phyloP scores from a whole-genome alignment of 495 filamentous ascomycete species.

The Tuber indicum region DNA sequence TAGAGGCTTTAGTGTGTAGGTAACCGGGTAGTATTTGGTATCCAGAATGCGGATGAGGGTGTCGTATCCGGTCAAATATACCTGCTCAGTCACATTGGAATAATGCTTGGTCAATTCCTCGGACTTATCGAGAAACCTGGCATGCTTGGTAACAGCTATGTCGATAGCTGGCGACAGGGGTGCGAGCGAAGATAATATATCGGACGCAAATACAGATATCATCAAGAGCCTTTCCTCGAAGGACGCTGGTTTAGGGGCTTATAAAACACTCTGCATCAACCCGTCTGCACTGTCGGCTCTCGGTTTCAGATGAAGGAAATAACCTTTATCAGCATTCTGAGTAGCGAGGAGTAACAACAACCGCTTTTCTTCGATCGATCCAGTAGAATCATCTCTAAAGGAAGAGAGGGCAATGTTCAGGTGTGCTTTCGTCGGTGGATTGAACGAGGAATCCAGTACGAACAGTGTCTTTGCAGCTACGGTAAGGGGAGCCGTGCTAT shows the following conservation, averaged over 20 bases:
- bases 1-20: conserved; percentile 53
- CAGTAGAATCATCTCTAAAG: conserved; percentile 13
- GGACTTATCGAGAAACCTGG: conserved; percentile 82
- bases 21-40: conserved; percentile 70
- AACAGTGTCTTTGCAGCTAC: conserved; percentile 50
- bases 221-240: conserved; percentile 78
- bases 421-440: conserved; percentile 83
- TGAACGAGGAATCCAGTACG: conserved; percentile 92
- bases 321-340: conserved; percentile 82
- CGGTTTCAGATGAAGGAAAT: not conserved
- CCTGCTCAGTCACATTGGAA: conserved; percentile 50
- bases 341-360: conserved; percentile 77
- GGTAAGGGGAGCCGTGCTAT: conserved; percentile 1
- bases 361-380: conserved; percentile 41
- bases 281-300: not conserved
- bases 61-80: conserved; percentile 82
- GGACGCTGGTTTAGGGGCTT: conserved; percentile 64
- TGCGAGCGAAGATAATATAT: conserved; percentile 5
- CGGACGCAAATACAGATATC: conserved; percentile 70
- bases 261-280: conserved; percentile 8
- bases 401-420: conserved; percentile 66
- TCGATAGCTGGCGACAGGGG: conserved; percentile 50
- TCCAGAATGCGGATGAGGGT: conserved; percentile 78
- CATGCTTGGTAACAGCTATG: conserved; percentile 71
- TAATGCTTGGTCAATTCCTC: conserved; percentile 54